Evolutionary conservation across 768 basidiomycete species (phyloP).

Genomic region (Mycena metata): DNA sequence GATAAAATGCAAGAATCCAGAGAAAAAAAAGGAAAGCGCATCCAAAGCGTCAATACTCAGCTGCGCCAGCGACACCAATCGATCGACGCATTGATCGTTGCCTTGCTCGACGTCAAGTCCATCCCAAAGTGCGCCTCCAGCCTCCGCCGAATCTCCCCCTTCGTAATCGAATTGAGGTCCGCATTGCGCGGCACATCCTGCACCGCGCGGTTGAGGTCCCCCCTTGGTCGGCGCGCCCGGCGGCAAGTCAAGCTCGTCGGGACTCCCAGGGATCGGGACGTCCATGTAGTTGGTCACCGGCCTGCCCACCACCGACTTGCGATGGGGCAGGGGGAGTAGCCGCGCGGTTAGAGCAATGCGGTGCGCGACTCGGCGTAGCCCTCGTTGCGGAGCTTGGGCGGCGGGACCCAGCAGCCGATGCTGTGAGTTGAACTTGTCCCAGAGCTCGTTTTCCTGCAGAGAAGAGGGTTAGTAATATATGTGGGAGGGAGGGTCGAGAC

Average conservation of each 20-base stretch:
- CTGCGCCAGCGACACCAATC: slow-evolving; percentile 77
- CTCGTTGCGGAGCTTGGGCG: slow-evolving; percentile 75
- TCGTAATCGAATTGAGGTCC: slow-evolving; percentile 92
- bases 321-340: slow-evolving; percentile 83
- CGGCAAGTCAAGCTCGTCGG: slow-evolving; percentile 63
- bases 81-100: slow-evolving; percentile 82
- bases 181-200: slow-evolving; percentile 80
- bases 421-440: slow-evolving; percentile 97
- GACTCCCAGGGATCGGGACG: slow-evolving; percentile 72
- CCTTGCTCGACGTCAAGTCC: slow-evolving; percentile 80
- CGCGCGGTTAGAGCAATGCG: slow-evolving; percentile 81
- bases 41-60: slow-evolving; percentile 35
- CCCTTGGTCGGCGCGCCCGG: slow-evolving; percentile 68
- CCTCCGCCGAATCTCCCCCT: slow-evolving; percentile 87
- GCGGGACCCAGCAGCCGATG: slow-evolving; percentile 93
- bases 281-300: slow-evolving; percentile 86
- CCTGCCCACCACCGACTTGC: slow-evolving; percentile 72
- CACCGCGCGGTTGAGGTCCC: slow-evolving; percentile 81
- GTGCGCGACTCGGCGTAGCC: slow-evolving; percentile 84
- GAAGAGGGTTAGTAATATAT: too few species aligned
- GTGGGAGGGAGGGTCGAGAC: neutral
- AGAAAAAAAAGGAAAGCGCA: too few species aligned
- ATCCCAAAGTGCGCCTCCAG: slow-evolving; percentile 87
- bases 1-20: neutral
- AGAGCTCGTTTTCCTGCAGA: slow-evolving; percentile 91